phyloP scores from a whole-genome alignment of 139 green algal species.

The Chlorella sp. region DNA sequence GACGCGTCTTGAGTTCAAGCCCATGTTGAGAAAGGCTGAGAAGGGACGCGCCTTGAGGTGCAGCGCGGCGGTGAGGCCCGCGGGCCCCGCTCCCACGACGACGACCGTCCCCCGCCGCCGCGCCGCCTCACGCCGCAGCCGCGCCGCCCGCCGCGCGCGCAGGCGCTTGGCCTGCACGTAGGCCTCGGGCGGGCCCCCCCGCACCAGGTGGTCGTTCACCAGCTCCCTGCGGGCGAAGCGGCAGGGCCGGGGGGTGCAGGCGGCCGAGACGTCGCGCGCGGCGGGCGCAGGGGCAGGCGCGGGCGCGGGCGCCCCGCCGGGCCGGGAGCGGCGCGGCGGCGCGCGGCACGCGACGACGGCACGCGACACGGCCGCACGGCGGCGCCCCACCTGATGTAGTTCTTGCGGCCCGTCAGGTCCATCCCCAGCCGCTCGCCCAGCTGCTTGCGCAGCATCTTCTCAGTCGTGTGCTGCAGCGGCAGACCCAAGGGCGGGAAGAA shows the following conservation, averaged over 20 bases:
- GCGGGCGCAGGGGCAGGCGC: no score
- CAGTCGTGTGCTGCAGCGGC: conserved; percentile 53
- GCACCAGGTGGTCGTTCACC: conserved; percentile 29
- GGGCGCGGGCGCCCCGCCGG: no score
- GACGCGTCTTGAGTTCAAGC: no score
- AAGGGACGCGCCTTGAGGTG: conserved; percentile 68
- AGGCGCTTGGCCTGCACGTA: conserved; percentile 22
- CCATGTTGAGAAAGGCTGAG: no score
- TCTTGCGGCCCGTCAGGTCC: conserved; percentile 46
- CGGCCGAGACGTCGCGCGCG: no score
- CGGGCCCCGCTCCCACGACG: conserved; percentile 80
- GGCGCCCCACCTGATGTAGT: conserved; percentile 51
- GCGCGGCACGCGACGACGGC: neutral
- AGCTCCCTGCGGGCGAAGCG: no score
- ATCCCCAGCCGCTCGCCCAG: conserved; percentile 50
- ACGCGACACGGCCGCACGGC: neutral
- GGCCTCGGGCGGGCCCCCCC: neutral
- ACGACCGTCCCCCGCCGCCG: conserved; percentile 49
- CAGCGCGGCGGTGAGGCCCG: conserved; percentile 76
- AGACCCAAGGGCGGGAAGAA: neutral
- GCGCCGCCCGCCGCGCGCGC: conserved; percentile 25
- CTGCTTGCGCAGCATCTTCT: conserved; percentile 65
- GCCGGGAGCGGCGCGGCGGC: no score
- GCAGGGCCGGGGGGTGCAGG: no score
- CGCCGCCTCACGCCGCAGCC: conserved; percentile 14